Conservation (phyloP, 2,329 filamentous ascomycete species). For the Leptographium wingfieldii region DNA sequence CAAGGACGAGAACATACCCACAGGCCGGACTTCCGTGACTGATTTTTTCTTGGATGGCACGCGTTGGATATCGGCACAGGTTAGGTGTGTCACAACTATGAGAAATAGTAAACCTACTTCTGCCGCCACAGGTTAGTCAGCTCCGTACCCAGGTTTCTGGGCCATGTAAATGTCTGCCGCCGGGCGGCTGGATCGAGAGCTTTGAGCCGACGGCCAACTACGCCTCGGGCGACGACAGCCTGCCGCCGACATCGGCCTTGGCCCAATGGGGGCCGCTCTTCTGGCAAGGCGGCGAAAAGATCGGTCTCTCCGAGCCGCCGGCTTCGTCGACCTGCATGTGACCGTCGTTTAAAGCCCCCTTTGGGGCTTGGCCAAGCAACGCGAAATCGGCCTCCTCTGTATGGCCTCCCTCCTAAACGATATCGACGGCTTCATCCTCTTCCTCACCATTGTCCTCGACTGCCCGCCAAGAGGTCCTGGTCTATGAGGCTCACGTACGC, state of each 20-base stretch:
- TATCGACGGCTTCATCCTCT: conserved; percentile 11
- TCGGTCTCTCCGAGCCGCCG: conserved; percentile 37
- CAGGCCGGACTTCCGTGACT: background rate
- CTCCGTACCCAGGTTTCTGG: background rate
- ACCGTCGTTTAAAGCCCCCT: conserved; percentile 28
- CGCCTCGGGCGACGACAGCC: conserved; percentile 12
- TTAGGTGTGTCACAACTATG: conserved; percentile 1
- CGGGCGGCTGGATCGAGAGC: conserved; percentile 33
- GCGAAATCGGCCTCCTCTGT: conserved; percentile 15
- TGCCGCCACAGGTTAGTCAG: background rate
- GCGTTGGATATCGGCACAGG: conserved; percentile 9
- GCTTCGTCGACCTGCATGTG: conserved; percentile 44
- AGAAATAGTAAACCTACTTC: background rate
- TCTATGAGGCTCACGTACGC: conserved; percentile 10
- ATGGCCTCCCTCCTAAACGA: conserved; percentile 8
- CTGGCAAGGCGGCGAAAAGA: conserved; percentile 29
- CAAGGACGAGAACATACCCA: background rate
- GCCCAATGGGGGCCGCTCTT: conserved; percentile 16
- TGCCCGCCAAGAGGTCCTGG: conserved; percentile 10
- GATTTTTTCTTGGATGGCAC: background rate
- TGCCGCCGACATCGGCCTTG: conserved; percentile 12
- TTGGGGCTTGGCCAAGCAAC: conserved; percentile 22
- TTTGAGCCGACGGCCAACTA: conserved; percentile 11
- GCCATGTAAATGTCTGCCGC: conserved; percentile 15
- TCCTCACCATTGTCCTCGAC: conserved; percentile 9